phyloP scores from a whole-genome alignment of 805 yeast species.

The Phaffomyces antillensis region DNA sequence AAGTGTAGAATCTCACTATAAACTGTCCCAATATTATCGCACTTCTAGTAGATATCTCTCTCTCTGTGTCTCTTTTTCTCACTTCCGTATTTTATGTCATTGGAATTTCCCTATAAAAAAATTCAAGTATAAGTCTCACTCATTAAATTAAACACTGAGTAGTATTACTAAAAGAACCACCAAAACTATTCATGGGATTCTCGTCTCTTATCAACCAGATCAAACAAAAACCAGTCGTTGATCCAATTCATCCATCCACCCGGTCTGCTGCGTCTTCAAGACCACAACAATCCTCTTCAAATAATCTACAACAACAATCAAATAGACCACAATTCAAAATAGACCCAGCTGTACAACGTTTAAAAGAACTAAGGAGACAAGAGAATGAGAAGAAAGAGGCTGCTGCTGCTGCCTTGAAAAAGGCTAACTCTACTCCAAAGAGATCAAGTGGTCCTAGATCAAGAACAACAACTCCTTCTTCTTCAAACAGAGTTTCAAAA shows the following conservation, averaged over 20 bases:
- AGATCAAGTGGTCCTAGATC: neutral
- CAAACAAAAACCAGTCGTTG: neutral
- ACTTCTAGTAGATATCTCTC: too few species aligned
- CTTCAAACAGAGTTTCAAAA: neutral
- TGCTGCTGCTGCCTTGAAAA: slow-evolving; percentile 22
- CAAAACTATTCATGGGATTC: neutral
- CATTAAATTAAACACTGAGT: neutral
- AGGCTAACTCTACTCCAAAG: slow-evolving; percentile 10
- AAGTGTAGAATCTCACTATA: too few species aligned
- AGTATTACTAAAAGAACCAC: neutral
- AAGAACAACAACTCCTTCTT: neutral
- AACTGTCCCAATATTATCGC: too few species aligned
- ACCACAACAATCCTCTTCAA: neutral
- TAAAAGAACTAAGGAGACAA: slow-evolving; percentile 57
- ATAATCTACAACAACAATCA: neutral
- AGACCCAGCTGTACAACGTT: slow-evolving; percentile 66
- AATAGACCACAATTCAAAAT: slow-evolving; percentile 22
- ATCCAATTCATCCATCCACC: neutral
- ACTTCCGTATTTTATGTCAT: too few species aligned
- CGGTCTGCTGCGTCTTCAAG: neutral
- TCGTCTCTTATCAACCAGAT: slow-evolving; percentile 1
- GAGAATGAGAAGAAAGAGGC: slow-evolving; percentile 40
- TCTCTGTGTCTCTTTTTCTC: too few species aligned
- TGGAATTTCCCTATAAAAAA: too few species aligned
- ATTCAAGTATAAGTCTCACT: neutral